phyloP scores from a whole-genome alignment of 75 land plant genomes.

The Sequoia sempervirens region DNA sequence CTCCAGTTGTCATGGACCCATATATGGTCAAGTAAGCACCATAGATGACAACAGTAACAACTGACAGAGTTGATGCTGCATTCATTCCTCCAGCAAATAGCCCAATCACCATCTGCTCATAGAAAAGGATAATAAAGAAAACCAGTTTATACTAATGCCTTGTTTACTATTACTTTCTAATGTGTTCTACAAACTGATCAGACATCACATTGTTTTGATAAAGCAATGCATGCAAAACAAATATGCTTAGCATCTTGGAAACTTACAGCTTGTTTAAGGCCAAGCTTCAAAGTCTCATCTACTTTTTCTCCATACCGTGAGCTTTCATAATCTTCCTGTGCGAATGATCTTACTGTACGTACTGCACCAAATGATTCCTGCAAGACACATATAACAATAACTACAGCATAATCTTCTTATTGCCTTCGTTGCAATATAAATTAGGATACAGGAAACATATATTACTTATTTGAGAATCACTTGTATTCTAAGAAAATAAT shows the following conservation, averaged over 20 bases:
- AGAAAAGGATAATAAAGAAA: slow-evolving; percentile 4
- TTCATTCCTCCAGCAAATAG: slow-evolving; percentile 84
- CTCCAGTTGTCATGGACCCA: slow-evolving; percentile 83
- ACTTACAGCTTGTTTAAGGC: slow-evolving; percentile 93
- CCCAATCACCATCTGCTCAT: slow-evolving; percentile 72
- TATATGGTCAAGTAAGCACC: slow-evolving; percentile 83
- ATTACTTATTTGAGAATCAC: not conserved
- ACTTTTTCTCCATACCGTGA: slow-evolving; percentile 83
- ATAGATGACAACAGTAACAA: slow-evolving; percentile 87
- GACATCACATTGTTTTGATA: not conserved
- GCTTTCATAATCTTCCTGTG: slow-evolving; percentile 79
- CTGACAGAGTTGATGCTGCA: slow-evolving; percentile 92
- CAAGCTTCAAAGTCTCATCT: slow-evolving; percentile 80
- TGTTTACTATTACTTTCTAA: not conserved
- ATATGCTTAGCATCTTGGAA: not conserved
- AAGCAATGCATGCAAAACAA: not conserved
- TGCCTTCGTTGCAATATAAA: not conserved
- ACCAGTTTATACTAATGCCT: not conserved
- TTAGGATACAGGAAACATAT: not conserved
- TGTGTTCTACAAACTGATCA: slow-evolving; percentile 1
- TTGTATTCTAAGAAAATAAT: not conserved
- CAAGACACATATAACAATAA: not conserved
- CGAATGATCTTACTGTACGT: slow-evolving; percentile 97
- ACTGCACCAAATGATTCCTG: slow-evolving; percentile 97
- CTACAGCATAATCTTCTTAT: not conserved